phyloP scores from a whole-genome alignment of 495 filamentous ascomycete species.

The Aspergillus conjunctus region DNA sequence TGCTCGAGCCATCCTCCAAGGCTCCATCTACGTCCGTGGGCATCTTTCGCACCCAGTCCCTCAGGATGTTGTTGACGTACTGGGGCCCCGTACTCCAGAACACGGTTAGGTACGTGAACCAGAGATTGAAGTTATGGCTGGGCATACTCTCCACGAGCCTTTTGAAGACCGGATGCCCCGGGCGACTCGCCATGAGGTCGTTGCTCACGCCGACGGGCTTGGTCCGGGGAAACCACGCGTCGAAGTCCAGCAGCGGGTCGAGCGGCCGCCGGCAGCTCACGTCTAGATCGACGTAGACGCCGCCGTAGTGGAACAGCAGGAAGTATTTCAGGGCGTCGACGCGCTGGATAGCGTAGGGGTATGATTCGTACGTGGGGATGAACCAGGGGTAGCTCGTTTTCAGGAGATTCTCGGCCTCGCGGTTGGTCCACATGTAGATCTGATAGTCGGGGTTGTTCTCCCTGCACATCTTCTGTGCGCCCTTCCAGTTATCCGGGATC shows the following conservation, averaged over 20 bases:
- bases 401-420: slow-evolving; percentile 52
- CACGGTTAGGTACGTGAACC: slow-evolving; percentile 11
- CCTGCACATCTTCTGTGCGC: background rate
- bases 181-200: slow-evolving; percentile 12
- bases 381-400: slow-evolving; percentile 66
- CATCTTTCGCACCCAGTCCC: background rate
- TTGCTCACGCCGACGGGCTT: slow-evolving; percentile 8
- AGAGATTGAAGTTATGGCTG: background rate
- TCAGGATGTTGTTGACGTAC: slow-evolving; percentile 2
- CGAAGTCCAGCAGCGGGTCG: slow-evolving; percentile 9
- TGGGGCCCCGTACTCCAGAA: slow-evolving; percentile 12
- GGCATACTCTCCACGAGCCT: background rate
- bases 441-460: slow-evolving; percentile 5
- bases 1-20: too few species aligned
- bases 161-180: slow-evolving; percentile 8
- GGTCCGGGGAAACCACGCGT: slow-evolving; percentile 8
- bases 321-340: slow-evolving; percentile 75
- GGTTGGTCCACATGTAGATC: slow-evolving; percentile 23
- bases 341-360: slow-evolving; percentile 66
- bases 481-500: slow-evolving; percentile 2
- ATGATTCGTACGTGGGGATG: slow-evolving; percentile 65
- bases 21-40: background rate
- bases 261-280: slow-evolving; percentile 12
- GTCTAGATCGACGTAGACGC: slow-evolving; percentile 75
- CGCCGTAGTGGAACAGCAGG: slow-evolving; percentile 65